Percentiles rank a stretch among this genome's conserved stretches.
Conservation (phyloP, 108 stramenopile genomes). For the Cyclotella kingstonii region DNA sequence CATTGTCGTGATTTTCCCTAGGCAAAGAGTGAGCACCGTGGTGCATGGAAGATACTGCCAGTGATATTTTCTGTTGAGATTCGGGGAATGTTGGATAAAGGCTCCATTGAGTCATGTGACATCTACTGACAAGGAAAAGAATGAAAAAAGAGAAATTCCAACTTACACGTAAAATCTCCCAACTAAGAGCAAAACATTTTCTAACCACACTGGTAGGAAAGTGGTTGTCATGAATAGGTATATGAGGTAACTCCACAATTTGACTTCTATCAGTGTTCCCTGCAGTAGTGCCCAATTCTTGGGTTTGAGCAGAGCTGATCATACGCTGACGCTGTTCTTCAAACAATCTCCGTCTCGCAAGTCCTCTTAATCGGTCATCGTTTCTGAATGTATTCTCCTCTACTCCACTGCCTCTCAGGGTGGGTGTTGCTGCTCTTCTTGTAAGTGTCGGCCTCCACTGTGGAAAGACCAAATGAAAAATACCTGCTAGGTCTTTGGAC, state of each 20-base stretch:
- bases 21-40: constrained; percentile 35
- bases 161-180: constrained; percentile 13
- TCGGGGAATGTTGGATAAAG: neutral
- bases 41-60: constrained; percentile 26
- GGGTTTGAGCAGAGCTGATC: constrained; percentile 14
- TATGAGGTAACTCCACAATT: no score
- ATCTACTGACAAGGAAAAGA: neutral
- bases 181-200: neutral
- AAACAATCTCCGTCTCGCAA: constrained; percentile 34
- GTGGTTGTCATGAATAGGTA: no score
- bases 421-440: neutral
- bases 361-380: constrained; percentile 36
- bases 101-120: neutral
- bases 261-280: neutral
- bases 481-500: constrained; percentile 25
- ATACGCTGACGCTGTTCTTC: constrained; percentile 32
- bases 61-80: constrained; percentile 10
- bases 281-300: neutral
- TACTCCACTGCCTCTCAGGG: neutral
- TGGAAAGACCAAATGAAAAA: constrained; percentile 1
- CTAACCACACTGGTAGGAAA: neutral
- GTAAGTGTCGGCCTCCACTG: neutral
- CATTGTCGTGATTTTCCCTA: neutral
- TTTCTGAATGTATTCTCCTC: constrained; percentile 26
- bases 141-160: neutral